Evolutionary conservation across 441 rosid genomes (phyloP).

Genomic region (Caryocar brasiliense): DNA sequence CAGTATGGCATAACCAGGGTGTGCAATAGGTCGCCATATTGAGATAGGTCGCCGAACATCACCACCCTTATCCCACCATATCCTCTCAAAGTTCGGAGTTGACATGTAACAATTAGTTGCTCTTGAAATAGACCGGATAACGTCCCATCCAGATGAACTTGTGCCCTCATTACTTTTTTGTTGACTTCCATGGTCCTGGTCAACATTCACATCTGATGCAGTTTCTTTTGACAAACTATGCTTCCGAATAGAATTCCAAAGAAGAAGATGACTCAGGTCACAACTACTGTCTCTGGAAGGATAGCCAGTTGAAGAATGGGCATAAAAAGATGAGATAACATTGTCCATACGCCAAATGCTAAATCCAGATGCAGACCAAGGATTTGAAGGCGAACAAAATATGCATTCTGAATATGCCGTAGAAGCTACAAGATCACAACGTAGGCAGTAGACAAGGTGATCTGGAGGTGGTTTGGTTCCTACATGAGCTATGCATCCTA

Average conservation of each 20-base stretch:
- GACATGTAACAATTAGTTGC: constrained; percentile 57
- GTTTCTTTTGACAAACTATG: constrained; percentile 36
- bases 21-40: constrained; percentile 88
- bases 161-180: constrained; percentile 35
- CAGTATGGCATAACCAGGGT: constrained; percentile 64
- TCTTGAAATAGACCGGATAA: constrained; percentile 68
- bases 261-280: constrained; percentile 73
- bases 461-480: constrained; percentile 80
- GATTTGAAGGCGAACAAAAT: constrained; percentile 39
- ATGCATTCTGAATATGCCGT: constrained; percentile 83
- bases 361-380: constrained; percentile 55
- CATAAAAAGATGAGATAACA: constrained; percentile 84
- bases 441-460: constrained; percentile 82
- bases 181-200: constrained; percentile 26
- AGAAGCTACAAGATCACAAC: constrained; percentile 92
- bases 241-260: constrained; percentile 55
- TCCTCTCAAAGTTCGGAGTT: constrained; percentile 89
- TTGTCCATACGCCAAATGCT: constrained; percentile 97
- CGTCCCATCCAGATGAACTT: constrained; percentile 82
- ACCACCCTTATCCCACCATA: constrained; percentile 98
- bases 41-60: constrained; percentile 83
- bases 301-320: constrained; percentile 55
- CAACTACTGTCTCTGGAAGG: constrained; percentile 50
- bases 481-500: constrained; percentile 85
- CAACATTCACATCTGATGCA: constrained; percentile 26